A percentile compares a stretch with the other conserved stretches of the same genome.
These are phyloP conservation scores for Pseudocercospora cruenta DNA, from an alignment of 2,329 filamentous ascomycete genomes.

Conservation along the genomic window DNA sequence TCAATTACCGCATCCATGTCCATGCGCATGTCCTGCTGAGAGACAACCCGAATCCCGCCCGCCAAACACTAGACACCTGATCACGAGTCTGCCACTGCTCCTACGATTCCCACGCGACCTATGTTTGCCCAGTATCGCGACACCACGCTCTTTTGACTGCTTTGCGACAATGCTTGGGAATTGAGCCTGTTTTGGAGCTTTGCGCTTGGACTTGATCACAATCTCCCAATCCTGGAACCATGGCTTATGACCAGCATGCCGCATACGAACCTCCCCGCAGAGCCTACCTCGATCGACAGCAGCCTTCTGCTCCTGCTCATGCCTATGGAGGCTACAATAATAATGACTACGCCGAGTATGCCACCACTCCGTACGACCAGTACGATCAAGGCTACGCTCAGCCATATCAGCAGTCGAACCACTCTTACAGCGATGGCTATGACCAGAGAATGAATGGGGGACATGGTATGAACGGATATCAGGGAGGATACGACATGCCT, in stretches of 20 bases:
- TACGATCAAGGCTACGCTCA: slow-evolving; percentile 26
- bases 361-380: slow-evolving; percentile 26
- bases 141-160: not conserved
- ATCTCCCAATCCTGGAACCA: slow-evolving; percentile 10
- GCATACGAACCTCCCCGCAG: slow-evolving; percentile 30
- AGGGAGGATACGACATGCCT: slow-evolving; percentile 17
- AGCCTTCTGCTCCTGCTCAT: slow-evolving; percentile 22
- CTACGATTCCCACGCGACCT: not conserved
- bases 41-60: not conserved
- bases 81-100: not conserved
- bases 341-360: slow-evolving; percentile 23
- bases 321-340: slow-evolving; percentile 17
- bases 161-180: not conserved
- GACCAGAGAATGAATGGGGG: slow-evolving; percentile 15
- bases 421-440: slow-evolving; percentile 20
- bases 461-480: slow-evolving; percentile 16
- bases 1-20: not conserved
- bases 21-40: not conserved
- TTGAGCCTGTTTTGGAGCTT: not conserved
- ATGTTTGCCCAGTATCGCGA: not conserved
- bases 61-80: not conserved
- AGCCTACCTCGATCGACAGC: slow-evolving; percentile 25
- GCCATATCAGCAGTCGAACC: slow-evolving; percentile 15
- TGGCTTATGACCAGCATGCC: slow-evolving; percentile 33
- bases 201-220: not conserved